These are phyloP conservation scores for Daldinia concentrica DNA, from an alignment of 495 filamentous ascomycete species.

Conservation along the genomic window DNA sequence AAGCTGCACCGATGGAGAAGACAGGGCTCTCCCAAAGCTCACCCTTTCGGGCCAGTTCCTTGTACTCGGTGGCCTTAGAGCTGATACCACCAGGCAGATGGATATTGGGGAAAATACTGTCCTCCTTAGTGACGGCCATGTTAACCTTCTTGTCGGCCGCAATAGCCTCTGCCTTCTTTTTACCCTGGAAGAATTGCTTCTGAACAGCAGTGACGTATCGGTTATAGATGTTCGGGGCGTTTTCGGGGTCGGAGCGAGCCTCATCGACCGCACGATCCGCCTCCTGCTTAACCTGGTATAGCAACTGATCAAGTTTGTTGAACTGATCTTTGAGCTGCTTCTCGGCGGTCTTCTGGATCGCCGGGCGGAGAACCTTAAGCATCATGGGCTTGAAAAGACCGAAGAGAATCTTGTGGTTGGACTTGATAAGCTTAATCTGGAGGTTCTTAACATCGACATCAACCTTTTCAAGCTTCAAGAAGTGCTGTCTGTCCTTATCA, in stretches of 20 bases:
- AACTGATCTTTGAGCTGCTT: conserved; percentile 85
- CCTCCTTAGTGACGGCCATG: conserved; percentile 85
- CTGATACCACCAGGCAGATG: conserved; percentile 90
- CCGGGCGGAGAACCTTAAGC: conserved; percentile 83
- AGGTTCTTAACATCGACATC: conserved; percentile 85
- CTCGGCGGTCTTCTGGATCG: conserved; percentile 85
- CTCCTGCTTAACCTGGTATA: conserved; percentile 81
- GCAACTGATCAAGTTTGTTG: conserved; percentile 71
- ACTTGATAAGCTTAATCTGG: conserved; percentile 90
- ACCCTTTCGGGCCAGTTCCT: conserved; percentile 84
- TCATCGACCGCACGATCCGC: conserved; percentile 76
- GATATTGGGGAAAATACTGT: conserved; percentile 90
- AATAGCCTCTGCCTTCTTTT: conserved; percentile 71
- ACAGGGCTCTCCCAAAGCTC: conserved; percentile 95
- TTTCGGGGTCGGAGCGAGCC: conserved; percentile 74
- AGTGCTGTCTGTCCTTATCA: conserved; percentile 76
- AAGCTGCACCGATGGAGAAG: conserved; percentile 86
- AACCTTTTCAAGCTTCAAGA: conserved; percentile 94
- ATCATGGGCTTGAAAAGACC: conserved; percentile 86
- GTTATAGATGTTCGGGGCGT: conserved; percentile 84
- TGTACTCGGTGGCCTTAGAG: conserved; percentile 94
- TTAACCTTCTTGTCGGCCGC: conserved; percentile 82
- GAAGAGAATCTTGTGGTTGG: conserved; percentile 93
- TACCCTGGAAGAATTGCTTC: conserved; percentile 74
- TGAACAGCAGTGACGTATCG: conserved; percentile 83